Percentiles rank a stretch among this genome's conserved stretches.
Evolutionary conservation across 2,329 filamentous ascomycete genomes (phyloP).

Genomic region (Diaporthe sp.): DNA sequence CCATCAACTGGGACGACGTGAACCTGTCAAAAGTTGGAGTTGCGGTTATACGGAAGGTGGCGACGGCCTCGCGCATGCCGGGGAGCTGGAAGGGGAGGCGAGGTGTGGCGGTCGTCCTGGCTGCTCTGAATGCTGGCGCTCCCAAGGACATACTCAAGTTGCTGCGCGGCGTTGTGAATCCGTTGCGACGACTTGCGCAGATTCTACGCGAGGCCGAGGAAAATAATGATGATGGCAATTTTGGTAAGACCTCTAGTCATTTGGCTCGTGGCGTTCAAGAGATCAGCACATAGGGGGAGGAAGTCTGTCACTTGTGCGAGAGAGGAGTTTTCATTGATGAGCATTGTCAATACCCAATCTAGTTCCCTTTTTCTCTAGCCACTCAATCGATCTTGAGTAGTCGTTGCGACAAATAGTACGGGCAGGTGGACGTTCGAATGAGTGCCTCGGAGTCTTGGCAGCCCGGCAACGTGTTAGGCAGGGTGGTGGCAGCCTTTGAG

Average conservation of each 20-base stretch:
- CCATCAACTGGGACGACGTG: not conserved
- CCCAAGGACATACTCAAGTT: not conserved
- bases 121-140: conserved; percentile 27
- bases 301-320: not conserved
- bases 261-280: not conserved
- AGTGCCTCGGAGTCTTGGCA: not conserved
- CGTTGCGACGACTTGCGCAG: not conserved
- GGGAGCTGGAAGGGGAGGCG: conserved; percentile 24
- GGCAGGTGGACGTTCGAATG: not conserved
- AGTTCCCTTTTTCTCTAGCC: no score
- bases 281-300: not conserved
- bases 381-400: not conserved
- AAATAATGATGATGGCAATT: not conserved
- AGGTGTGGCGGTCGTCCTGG: conserved; percentile 7
- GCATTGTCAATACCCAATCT: not conserved
- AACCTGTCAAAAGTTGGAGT: not conserved
- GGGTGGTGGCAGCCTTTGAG: not conserved
- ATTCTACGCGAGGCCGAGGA: not conserved
- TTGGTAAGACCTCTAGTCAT: not conserved
- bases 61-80: not conserved
- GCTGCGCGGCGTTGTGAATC: conserved; percentile 1
- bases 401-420: not conserved
- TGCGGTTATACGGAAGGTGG: not conserved
- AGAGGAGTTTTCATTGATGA: not conserved
- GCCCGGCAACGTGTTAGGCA: not conserved